These are phyloP conservation scores for Psidium friedrichsthalianum DNA, from an alignment of 345 rosid genomes.

Conservation along the genomic window DNA sequence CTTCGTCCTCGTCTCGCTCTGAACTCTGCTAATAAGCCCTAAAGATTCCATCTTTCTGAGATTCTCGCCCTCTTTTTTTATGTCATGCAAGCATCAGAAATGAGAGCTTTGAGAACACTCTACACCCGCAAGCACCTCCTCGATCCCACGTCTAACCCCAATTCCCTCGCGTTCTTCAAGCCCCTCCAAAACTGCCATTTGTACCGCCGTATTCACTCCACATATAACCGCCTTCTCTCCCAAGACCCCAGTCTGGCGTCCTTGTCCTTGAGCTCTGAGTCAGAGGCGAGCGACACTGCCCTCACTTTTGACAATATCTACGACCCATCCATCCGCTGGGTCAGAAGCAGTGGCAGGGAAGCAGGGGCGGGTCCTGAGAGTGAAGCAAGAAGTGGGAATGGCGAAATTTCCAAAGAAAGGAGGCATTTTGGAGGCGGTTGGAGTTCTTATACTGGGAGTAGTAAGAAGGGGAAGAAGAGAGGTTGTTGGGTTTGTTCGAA, in stretches of 20 bases:
- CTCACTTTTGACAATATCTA: not conserved
- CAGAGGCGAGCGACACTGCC: not conserved
- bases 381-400: not conserved
- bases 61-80: not conserved
- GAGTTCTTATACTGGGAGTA: not conserved
- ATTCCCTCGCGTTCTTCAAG: not conserved
- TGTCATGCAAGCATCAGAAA: slow-evolving; percentile 3
- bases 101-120: slow-evolving; percentile 3
- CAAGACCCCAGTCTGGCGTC: not conserved
- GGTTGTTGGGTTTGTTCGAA: slow-evolving; percentile 52
- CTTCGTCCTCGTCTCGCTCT: not conserved
- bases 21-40: not conserved
- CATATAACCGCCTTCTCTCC: not conserved
- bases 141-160: not conserved
- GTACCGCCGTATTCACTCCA: not conserved
- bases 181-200: not conserved
- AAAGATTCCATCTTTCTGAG: not conserved
- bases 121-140: not conserved
- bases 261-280: not conserved
- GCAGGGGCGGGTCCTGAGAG: not conserved
- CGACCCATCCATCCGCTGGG: slow-evolving; percentile 1
- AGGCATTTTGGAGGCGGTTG: not conserved
- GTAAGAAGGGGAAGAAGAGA: slow-evolving; percentile 32
- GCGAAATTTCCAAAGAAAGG: not conserved
- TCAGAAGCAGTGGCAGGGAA: not conserved